Conservation (phyloP, 2,329 filamentous ascomycete species). For the Alternaria atra region DNA sequence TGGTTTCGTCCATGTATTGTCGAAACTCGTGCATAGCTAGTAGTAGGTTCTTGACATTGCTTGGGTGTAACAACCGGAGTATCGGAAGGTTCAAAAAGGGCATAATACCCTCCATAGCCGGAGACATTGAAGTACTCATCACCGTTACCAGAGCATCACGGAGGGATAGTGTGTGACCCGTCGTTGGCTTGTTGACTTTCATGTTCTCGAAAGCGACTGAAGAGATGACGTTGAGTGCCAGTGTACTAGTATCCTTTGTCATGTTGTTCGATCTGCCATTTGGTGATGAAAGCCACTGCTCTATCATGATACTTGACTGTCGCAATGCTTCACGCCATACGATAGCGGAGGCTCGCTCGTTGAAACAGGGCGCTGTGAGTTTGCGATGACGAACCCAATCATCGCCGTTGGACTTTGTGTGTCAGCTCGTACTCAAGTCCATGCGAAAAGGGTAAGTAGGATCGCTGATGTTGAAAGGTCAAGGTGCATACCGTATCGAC, state of each 20-base stretch:
- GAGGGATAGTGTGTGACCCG: conserved; percentile 25
- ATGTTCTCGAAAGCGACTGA: conserved; percentile 48
- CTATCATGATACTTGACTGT: conserved; percentile 59
- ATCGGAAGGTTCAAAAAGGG: conserved; percentile 5
- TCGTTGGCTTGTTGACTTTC: conserved; percentile 21
- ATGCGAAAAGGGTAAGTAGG: no score
- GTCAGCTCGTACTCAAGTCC: neutral
- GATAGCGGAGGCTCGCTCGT: conserved; percentile 52
- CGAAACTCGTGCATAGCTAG: conserved; percentile 26
- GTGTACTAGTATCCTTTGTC: conserved; percentile 45
- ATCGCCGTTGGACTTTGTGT: conserved; percentile 8
- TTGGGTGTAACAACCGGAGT: conserved; percentile 30
- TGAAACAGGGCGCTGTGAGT: conserved; percentile 55
- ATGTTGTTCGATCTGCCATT: conserved; percentile 31
- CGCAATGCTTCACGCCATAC: conserved; percentile 67
- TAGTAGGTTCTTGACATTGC: conserved; percentile 25
- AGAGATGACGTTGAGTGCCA: conserved; percentile 52
- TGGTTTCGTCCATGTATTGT: conserved; percentile 28
- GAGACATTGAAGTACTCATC: conserved; percentile 36
- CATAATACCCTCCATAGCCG: conserved; percentile 23
- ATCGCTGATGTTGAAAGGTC: neutral
- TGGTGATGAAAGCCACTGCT: conserved; percentile 32
- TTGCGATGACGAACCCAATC: conserved; percentile 55
- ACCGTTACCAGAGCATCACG: conserved; percentile 37
- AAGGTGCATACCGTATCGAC: conserved; percentile 33